phyloP scores from a whole-genome alignment of 164 flowering plant genomes.

The Buxus sempervirens region DNA sequence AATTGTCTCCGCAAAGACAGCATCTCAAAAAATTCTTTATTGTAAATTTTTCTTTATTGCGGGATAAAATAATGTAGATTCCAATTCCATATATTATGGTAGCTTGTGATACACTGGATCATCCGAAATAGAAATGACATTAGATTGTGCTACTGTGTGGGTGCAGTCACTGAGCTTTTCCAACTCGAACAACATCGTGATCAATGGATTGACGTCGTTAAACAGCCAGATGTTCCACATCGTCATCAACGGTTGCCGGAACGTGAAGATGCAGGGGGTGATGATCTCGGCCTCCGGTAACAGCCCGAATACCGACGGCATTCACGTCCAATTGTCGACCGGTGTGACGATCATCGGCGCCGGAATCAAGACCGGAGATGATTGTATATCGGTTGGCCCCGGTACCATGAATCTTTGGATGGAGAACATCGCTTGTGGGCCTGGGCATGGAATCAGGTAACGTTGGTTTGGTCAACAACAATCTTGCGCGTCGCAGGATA shows the following conservation, averaged over 20 bases:
- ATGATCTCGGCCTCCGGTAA: slow-evolving; percentile 41
- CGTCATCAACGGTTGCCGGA: slow-evolving; percentile 37
- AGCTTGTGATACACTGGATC: neutral
- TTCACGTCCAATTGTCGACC: slow-evolving; percentile 44
- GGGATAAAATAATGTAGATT: no score
- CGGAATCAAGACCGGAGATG: slow-evolving; percentile 53
- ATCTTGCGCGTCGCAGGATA: no score
- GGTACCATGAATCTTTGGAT: slow-evolving; percentile 45
- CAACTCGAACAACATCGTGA: slow-evolving; percentile 32
- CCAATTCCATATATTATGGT: neutral
- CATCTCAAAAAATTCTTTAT: no score
- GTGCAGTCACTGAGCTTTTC: slow-evolving; percentile 36
- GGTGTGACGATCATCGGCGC: slow-evolving; percentile 39
- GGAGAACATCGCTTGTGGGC: slow-evolving; percentile 52
- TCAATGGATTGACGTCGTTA: slow-evolving; percentile 46
- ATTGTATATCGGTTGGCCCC: slow-evolving; percentile 61
- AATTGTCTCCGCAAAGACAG: no score
- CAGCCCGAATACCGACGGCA: slow-evolving; percentile 83
- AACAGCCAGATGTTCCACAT: slow-evolving; percentile 62
- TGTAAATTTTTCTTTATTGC: no score
- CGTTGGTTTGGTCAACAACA: neutral
- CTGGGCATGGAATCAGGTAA: slow-evolving; percentile 73
- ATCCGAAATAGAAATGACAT: no score
- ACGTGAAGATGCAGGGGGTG: slow-evolving; percentile 38
- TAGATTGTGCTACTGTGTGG: no score